These are phyloP conservation scores for Tubosaeta sp. DNA, from an alignment of 768 basidiomycete species.

Conservation along the genomic window DNA sequence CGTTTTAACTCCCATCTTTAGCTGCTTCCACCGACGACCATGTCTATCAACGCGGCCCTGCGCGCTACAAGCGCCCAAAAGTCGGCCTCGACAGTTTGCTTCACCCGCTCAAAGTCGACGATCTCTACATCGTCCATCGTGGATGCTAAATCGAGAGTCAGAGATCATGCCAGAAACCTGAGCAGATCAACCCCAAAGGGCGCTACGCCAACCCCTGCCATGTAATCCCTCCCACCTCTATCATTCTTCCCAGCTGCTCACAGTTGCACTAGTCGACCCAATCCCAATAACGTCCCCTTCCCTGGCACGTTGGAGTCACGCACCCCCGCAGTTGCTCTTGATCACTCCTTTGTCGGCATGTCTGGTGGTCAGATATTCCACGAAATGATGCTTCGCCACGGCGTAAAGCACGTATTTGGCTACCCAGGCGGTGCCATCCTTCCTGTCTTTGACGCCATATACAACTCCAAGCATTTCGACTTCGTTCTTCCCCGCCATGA, in stretches of 20 bases:
- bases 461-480: conserved; percentile 91
- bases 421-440: conserved; percentile 98
- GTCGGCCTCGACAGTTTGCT: conserved; percentile 27
- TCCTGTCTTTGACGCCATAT: conserved; percentile 99
- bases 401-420: conserved; percentile 94
- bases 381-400: conserved; percentile 98
- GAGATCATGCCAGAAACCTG: conserved; percentile 71
- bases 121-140: conserved; percentile 51
- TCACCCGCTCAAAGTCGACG: conserved; percentile 50
- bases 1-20: conserved; percentile 5
- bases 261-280: conserved; percentile 56
- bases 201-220: conserved; percentile 57
- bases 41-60: conserved; percentile 42
- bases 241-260: conserved; percentile 8
- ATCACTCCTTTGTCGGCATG: conserved; percentile 87
- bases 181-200: conserved; percentile 60
- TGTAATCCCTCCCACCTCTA: conserved; percentile 40
- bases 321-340: conserved; percentile 51
- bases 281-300: conserved; percentile 35
- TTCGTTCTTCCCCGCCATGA: conserved; percentile 96
- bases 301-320: conserved; percentile 33
- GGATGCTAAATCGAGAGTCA: conserved; percentile 78
- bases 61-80: conserved; percentile 40
- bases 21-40: conserved; percentile 21
- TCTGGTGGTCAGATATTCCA: conserved; percentile 98